Base-by-base conservation (phyloP, 352 stramenopile species). In the Globisporangium irregulare region DNA sequence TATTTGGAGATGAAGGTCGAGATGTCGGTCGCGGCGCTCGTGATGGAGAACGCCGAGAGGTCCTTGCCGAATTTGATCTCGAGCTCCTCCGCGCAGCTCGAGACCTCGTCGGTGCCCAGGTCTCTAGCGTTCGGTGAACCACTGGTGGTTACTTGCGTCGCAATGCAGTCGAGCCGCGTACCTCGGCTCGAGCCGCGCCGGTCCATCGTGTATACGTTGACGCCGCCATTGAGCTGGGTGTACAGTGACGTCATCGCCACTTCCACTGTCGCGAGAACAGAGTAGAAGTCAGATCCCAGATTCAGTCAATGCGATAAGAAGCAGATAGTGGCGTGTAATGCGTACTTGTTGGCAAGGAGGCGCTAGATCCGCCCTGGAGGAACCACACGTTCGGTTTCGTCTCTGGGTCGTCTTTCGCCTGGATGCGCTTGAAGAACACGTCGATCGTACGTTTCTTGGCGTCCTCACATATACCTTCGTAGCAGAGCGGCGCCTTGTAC, bases 171-270 rank as follows among this genome's bases (percentile, higher is more conserved):
- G 6, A 84, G 63, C 4, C 54, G 41, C 1, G 54, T 73, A 36
- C 77, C 81, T 20, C 77, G 72, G n/a, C 72, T 72, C 14, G 77
- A 81, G 27, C 77, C 77, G 32, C 77, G 77, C 48, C 81, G 77
- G 54, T 84, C 77, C 74, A 84, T 81, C 5, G 74, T 84, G 62
- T 84, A 84, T 3, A 84, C 57, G 38, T 80, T 84, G 12, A 78
- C 77, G 2, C 62, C 22, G 3, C 78, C 77, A 20, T 73, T 34
- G 1, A 84, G 67, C 38, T 70, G 10, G 10, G 56, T 27, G 27
- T 75, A 73, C 2, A 86, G 32, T 8, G 69, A 64, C 1, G 64
- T 41, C 80, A 88, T 86, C 27, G 59, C 70, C 8, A 48, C 68
- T 51, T 88, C 80, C 73, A 84, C 75, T n/a, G n/a, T n/a, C n/a